A percentile compares a stretch with the other conserved stretches of the same genome.
Conservation (phyloP, 345 rosid genomes). For the Populus nigra region DNA sequence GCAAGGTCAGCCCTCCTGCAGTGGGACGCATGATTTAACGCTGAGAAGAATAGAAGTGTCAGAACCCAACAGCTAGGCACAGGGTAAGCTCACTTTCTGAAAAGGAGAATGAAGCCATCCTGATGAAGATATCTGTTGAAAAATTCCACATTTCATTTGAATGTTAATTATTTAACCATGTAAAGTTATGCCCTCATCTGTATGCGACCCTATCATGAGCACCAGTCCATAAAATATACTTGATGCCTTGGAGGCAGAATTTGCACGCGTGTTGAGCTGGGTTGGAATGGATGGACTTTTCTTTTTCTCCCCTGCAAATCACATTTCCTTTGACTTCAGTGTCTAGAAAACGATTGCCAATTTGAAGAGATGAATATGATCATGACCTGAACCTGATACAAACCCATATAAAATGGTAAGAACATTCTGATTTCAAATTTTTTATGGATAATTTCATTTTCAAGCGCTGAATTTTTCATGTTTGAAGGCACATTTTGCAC, state of each 20-base stretch:
- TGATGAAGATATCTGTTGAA: neutral
- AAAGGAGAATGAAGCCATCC: neutral
- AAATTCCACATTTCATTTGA: neutral
- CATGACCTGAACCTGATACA: slow-evolving; percentile 1
- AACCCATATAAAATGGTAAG: neutral
- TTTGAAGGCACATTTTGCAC: too few relatives aligned
- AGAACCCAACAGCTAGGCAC: neutral
- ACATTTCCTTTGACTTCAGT: neutral
- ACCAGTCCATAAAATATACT: neutral
- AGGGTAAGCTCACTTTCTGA: slow-evolving; percentile 1
- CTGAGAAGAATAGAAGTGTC: neutral
- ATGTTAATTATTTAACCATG: neutral
- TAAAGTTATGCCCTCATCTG: neutral
- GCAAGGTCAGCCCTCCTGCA: neutral
- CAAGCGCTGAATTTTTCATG: neutral
- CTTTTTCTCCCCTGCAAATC: neutral
- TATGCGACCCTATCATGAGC: neutral
- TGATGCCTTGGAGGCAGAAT: neutral
- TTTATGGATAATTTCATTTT: too few relatives aligned
- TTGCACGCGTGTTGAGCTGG: slow-evolving; percentile 2
- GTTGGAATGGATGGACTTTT: neutral
- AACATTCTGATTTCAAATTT: neutral
- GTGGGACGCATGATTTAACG: neutral
- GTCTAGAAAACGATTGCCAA: neutral
- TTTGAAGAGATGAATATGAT: neutral